Conservation (phyloP, 768 basidiomycete genomes). For the Boletus rex-veris region DNA sequence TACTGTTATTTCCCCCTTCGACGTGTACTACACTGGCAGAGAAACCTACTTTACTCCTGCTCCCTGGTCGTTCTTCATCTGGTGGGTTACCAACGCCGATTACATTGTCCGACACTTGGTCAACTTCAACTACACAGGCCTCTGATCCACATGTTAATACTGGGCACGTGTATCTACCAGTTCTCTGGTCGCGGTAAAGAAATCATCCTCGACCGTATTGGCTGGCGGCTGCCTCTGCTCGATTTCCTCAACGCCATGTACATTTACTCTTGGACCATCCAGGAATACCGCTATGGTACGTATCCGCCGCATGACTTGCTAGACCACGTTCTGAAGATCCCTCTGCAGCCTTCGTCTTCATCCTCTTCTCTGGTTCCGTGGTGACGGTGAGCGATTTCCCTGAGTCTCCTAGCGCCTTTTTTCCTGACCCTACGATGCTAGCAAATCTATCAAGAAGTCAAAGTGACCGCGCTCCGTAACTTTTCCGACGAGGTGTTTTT, state of each 20-base stretch:
- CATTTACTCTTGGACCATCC: conserved; percentile 54
- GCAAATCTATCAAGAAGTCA: conserved; percentile 67
- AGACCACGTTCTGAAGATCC: conserved; percentile 14
- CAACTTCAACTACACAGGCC: conserved; percentile 37
- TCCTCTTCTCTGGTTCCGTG: conserved; percentile 45
- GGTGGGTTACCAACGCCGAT: conserved; percentile 34
- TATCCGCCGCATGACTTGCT: neutral
- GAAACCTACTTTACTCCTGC: conserved; percentile 70
- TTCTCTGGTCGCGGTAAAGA: conserved; percentile 53
- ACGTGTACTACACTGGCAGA: conserved; percentile 45
- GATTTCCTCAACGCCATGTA: conserved; percentile 63
- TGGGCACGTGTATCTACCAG: conserved; percentile 63
- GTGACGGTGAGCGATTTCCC: conserved; percentile 39
- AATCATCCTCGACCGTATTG: conserved; percentile 58
- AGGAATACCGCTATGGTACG: conserved; percentile 46
- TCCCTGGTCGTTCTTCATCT: conserved; percentile 58
- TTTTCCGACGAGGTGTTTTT: conserved; percentile 59
- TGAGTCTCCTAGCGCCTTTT: neutral
- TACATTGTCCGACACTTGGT: neutral
- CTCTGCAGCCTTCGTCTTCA: conserved; percentile 35
- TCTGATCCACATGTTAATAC: conserved; percentile 59
- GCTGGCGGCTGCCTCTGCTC: conserved; percentile 65
- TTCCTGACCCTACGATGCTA: conserved; percentile 11
- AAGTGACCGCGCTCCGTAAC: conserved; percentile 48
- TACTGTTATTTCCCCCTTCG: conserved; percentile 52